Evolutionary conservation across 1,284 basidiomycete genomes (phyloP), one percentile per base, ranked within the genome.

Genomic region (Cryptococcus sp.): DNA sequence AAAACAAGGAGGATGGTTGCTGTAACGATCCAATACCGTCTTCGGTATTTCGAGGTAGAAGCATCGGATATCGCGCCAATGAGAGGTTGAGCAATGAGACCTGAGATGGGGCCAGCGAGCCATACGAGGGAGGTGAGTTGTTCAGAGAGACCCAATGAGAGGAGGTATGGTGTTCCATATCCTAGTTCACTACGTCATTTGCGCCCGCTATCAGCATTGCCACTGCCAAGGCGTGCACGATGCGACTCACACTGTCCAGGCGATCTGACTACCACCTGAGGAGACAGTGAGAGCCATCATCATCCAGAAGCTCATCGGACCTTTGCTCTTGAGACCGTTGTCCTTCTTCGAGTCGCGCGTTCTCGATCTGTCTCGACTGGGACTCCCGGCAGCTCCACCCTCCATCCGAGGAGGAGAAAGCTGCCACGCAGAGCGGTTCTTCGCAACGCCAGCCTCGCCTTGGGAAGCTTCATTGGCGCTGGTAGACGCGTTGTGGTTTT

Each of bases 21-120:
- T 17, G 86, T 80, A 20, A 88, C 81, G 62, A 98, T 87, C 92
- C 93, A 98, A 77, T 89, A 92, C 59, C 95, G 84, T 50, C 94
- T 84, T 44, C 93, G 85, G 74, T 90, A 97, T 70, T 87, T 87
- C 20, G 92, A 95, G 1, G 85, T 84, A 0, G 93, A 96, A 39
- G 90, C 88, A 77, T 98, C 94, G 6, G 93, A 97, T 68, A 98
- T 87, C 5, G 93, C 92, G 66, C 93, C 95, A 65, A 99, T 94
- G 60, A 98, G 83, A 19, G 95, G 95, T 76, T 99, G 95, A 5
- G 93, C 93, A 55, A 99, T 82, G 48, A 99, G 82, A 7, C 95
- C 95, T 57, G 90, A 91, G 59, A 98, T 71, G 1, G 73, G 77
- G 5, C 94, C 96, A 31, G 95, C 95, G 47, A 99, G 84, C 95